phyloP scores from a whole-genome alignment of 108 stramenopile species.

The Mediolabrus comicus region DNA sequence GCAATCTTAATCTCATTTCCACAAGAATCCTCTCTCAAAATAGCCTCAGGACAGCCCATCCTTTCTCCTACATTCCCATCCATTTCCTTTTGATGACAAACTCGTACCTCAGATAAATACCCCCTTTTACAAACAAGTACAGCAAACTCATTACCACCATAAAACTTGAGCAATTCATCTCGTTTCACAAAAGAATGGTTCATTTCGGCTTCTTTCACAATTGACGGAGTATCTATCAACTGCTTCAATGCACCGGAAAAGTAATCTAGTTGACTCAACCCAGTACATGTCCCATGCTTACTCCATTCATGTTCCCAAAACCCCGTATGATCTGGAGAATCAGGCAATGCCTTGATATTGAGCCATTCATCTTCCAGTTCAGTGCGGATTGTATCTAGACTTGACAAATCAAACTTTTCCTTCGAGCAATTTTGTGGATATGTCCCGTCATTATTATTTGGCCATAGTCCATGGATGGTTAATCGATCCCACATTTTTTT shows the following conservation, averaged over 20 bases:
- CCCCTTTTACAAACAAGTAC: constrained; percentile 35
- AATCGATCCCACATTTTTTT: constrained; percentile 39
- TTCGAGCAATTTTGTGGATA: constrained; percentile 44
- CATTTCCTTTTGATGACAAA: constrained; percentile 41
- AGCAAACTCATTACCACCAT: constrained; percentile 9
- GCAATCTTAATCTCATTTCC: constrained; percentile 37
- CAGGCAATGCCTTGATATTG: constrained; percentile 34
- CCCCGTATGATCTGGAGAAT: constrained; percentile 5
- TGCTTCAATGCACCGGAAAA: constrained; percentile 43
- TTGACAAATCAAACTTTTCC: constrained; percentile 26
- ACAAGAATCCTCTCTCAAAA: constrained; percentile 40
- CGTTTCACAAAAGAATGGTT: constrained; percentile 24
- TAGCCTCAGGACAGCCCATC: constrained; percentile 35
- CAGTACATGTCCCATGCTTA: constrained; percentile 74
- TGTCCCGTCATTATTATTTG: constrained; percentile 42
- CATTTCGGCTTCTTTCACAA: constrained; percentile 17
- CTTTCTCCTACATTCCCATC: constrained; percentile 32
- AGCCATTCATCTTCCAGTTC: constrained; percentile 44
- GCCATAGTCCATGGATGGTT: constrained; percentile 60
- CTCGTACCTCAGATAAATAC: constrained; percentile 54
- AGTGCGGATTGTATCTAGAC: constrained; percentile 5
- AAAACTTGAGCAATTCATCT: constrained; percentile 34
- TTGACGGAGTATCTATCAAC: constrained; percentile 43
- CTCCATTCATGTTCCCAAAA: constrained; percentile 76
- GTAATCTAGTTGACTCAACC: constrained; percentile 52